Evolutionary conservation across 331 rosid species (phyloP), one percentile per base, ranked within the genome.

Genomic region (Phaseolus coccineus): DNA sequence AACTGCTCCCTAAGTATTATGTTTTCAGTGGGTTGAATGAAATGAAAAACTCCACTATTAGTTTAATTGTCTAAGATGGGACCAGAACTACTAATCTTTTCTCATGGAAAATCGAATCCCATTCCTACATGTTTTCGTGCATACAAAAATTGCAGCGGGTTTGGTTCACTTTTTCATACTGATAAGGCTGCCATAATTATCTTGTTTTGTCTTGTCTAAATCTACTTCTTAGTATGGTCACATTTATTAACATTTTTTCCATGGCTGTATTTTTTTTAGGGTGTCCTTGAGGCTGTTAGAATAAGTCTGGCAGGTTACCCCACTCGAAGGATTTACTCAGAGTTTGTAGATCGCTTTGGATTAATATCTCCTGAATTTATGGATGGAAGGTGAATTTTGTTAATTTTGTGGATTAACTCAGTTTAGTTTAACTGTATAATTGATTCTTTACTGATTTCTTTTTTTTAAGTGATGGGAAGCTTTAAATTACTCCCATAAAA

Each of bases 301-400:
- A 93, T 93, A 80, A 93, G 97, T 88, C 81, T 93, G 78, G 97
- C 97, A 4, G 97, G 97, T 56, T 93, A 93, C 84, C 97, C 97
- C 52, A 91, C 96, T 8, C 92, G 97, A 71, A 85, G 88, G 84
- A 84, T 90, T 78, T 93, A 88, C 56, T 61, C 93, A 7, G 97
- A 91, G 81, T 93, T 93, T 86, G 84, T 91, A 66, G 91, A 93
- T 85, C 97, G 97, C 78, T 93, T 87, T 88, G 96, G 97, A 50
- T 81, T 93, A 80, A 84, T 91, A 78, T 89, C 89, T 61, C 90
- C 88, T 52, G 94, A 91, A 39, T 81, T 77, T 46, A 73, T 87
- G 87, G 93, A 91, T 83, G 91, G 86, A 81, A 84, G 94, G 97
- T 93, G 87, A 40, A 46, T 69, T 44, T 69, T 44, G 13, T 46